Evolutionary conservation across 176 grass and related monocot genomes (phyloP), one percentile per base, ranked within the genome.

Genomic region (Avena sativa): DNA sequence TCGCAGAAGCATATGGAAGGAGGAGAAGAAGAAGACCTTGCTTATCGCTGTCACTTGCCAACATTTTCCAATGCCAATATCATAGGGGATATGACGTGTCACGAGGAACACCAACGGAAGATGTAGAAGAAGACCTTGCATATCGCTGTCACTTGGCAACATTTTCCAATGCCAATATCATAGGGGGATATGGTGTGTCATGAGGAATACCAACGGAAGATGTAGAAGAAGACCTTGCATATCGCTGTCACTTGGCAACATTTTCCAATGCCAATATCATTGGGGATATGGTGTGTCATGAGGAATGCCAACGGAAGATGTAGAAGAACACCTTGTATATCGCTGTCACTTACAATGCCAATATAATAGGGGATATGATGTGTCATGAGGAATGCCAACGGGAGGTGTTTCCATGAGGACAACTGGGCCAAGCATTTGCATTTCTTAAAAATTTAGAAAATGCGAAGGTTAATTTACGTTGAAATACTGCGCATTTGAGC

Each of bases 1-100:
- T 88, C 81, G 36, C 89, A 91, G 78, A 68, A 85, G 59, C 55
- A 78, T 84, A 71, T 20, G 40, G 80, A 79, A 51, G 51, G 78
- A 9, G 17, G 20, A 44, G 32, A 72, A 11, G 38, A 72, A 11
- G 38, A 72, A 53, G 26, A 76, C 74, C 74, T 76, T 34, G 74
- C 74, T 0, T 19, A 19, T 76, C 14, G 20, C 15, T 84, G 57
- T 44, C 46, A 56, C 44, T 80, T 74, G 30, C 52, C 82, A 30
- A 65, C 67, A 47, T 85, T 74, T 46, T 51, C 57, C 8, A n/a
- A 12, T 43, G 0, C 4, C 16, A 26, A 56, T 71, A 10, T 64
- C 40, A 15, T 71, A 59, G 12, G 2, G 69, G 56, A 23, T 20
- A 30, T 36, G 62, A 16, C 28, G 58, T 53, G 30, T 38, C 36